Conservation (phyloP, 2,329 filamentous ascomycete genomes). For the Leptographium lundbergii region DNA sequence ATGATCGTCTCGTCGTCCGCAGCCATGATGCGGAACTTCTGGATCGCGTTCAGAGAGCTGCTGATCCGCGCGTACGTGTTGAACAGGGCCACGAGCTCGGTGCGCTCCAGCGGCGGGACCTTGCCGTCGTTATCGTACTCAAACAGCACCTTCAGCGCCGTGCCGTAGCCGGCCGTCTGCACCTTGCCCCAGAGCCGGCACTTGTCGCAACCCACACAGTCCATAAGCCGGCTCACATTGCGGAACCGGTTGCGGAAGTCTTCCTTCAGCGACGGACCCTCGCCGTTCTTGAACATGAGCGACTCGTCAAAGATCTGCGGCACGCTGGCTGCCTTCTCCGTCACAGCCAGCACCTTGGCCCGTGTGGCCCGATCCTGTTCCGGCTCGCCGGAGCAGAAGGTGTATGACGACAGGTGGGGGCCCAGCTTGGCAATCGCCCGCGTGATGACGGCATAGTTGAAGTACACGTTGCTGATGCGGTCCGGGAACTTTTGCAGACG, state of each 20-base stretch:
- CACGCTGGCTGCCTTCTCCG: conserved; percentile 54
- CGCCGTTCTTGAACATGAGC: conserved; percentile 79
- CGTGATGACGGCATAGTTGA: conserved; percentile 94
- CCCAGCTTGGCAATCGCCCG: conserved; percentile 85
- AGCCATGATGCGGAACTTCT: conserved; percentile 52
- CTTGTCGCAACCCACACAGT: conserved; percentile 97
- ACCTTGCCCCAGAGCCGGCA: conserved; percentile 96
- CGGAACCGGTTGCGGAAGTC: conserved; percentile 96
- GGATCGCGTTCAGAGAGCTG: conserved; percentile 63
- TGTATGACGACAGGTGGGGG: conserved; percentile 66
- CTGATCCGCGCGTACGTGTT: conserved; percentile 87
- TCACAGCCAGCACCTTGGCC: conserved; percentile 66
- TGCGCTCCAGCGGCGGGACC: conserved; percentile 62
- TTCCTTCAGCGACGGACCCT: conserved; percentile 72
- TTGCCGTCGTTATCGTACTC: conserved; percentile 64
- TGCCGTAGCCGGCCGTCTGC: conserved; percentile 88
- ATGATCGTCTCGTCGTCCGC: conserved; percentile 22
- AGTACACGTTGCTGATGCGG: conserved; percentile 93
- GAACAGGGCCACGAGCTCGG: conserved; percentile 85
- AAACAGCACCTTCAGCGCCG: conserved; percentile 89
- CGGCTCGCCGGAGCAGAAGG: conserved; percentile 81
- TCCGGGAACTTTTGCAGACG: conserved; percentile 80
- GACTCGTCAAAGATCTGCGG: conserved; percentile 86
- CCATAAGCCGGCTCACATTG: conserved; percentile 94
- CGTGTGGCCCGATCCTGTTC: conserved; percentile 70